Percentiles rank a stretch among this genome's conserved stretches.
Evolutionary conservation across 345 rosid genomes (phyloP).

Genomic region (Abelmoschus esculentus): DNA sequence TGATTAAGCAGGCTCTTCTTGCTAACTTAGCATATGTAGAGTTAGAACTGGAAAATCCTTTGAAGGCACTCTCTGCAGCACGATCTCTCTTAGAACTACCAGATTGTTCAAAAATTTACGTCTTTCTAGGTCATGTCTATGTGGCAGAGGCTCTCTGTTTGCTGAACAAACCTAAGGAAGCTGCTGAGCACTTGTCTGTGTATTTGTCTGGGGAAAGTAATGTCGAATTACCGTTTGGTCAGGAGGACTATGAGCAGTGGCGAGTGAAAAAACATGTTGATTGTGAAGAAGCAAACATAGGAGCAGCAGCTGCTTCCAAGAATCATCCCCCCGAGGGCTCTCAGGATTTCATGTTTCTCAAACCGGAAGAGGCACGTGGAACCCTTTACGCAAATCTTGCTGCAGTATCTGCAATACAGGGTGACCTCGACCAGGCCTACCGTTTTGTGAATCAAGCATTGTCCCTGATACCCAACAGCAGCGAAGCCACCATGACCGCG

Average conservation of each 20-base stretch:
- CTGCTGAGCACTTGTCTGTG: slow-evolving; percentile 60
- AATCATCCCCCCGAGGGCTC: slow-evolving; percentile 23
- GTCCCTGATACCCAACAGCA: slow-evolving; percentile 45
- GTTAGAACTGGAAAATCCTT: slow-evolving; percentile 78
- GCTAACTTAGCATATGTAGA: slow-evolving; percentile 82
- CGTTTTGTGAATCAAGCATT: slow-evolving; percentile 53
- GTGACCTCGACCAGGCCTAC: slow-evolving; percentile 61
- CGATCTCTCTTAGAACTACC: slow-evolving; percentile 62
- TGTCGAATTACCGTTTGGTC: slow-evolving; percentile 57
- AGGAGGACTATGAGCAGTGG: slow-evolving; percentile 67
- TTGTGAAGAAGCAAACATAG: slow-evolving; percentile 55
- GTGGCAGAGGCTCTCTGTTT: slow-evolving; percentile 95
- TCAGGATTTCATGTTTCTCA: slow-evolving; percentile 37
- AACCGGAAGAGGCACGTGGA: slow-evolving; percentile 90
- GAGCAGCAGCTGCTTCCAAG: slow-evolving; percentile 25
- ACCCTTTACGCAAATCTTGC: slow-evolving; percentile 19
- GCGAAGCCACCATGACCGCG: slow-evolving; percentile 72
- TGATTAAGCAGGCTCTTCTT: slow-evolving; percentile 39
- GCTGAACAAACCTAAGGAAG: slow-evolving; percentile 71
- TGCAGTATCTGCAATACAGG: slow-evolving; percentile 54
- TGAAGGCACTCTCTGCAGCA: slow-evolving; percentile 62
- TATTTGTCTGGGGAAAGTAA: slow-evolving; percentile 55
- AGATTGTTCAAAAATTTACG: slow-evolving; percentile 60
- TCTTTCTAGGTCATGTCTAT: slow-evolving; percentile 71
- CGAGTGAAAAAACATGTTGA: slow-evolving; percentile 41